phyloP scores from a whole-genome alignment of 1,284 basidiomycete species.

The Naganishia cerealis region DNA sequence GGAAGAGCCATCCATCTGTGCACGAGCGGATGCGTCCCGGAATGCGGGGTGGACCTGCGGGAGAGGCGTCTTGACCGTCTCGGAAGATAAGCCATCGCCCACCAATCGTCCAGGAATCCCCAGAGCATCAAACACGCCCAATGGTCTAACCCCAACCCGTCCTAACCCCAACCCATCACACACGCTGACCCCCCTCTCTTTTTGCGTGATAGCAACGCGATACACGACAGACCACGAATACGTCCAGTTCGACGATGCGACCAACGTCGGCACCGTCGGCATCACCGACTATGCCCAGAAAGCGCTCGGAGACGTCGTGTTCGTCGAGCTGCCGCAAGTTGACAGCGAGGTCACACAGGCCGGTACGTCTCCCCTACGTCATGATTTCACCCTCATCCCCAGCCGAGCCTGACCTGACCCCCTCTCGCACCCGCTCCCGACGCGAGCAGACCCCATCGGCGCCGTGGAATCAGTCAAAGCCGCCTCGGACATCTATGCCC shows the following conservation, averaged over 20 bases:
- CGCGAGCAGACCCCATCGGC: conserved; percentile 75
- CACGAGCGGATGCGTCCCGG: too few species aligned
- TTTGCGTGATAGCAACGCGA: conserved; percentile 63
- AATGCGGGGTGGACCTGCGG: too few species aligned
- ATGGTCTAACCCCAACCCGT: too few species aligned
- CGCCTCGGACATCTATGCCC: conserved; percentile 94
- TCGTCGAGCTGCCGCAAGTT: conserved; percentile 82
- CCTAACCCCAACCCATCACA: too few species aligned
- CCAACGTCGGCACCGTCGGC: conserved; percentile 76
- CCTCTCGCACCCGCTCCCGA: too few species aligned
- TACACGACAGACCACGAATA: conserved; percentile 92
- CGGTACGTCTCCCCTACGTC: conserved; percentile 59
- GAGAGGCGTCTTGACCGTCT: too few species aligned
- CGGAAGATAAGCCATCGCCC: too few species aligned
- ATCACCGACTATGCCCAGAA: conserved; percentile 94
- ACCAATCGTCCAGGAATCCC: too few species aligned
- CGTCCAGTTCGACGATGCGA: conserved; percentile 74
- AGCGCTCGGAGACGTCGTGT: conserved; percentile 93
- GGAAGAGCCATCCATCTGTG: background rate
- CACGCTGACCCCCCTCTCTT: background rate
- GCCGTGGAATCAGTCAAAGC: conserved; percentile 98
- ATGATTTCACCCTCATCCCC: background rate
- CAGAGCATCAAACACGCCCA: too few species aligned
- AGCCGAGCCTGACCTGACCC: background rate
- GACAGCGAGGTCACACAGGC: conserved; percentile 72